phyloP scores from a whole-genome alignment of 208 protist species.

The Acanthamoeba triangularis region DNA sequence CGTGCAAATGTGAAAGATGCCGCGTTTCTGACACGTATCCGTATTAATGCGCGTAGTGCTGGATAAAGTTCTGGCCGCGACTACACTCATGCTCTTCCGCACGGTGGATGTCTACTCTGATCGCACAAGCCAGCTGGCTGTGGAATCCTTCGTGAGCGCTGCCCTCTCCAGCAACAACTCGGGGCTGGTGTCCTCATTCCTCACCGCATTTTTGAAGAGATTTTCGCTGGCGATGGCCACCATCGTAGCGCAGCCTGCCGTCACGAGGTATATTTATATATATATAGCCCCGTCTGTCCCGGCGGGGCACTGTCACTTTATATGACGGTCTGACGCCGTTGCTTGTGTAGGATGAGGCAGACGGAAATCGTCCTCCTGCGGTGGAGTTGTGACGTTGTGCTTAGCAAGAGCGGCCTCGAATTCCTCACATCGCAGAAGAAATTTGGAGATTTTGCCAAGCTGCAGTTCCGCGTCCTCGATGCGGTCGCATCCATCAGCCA shows the following conservation, averaged over 20 bases:
- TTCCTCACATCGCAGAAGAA: constrained; percentile 78
- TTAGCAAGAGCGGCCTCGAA: constrained; percentile 58
- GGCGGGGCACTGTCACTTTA: not conserved
- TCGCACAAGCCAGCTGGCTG: constrained; percentile 62
- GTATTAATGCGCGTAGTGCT: not conserved
- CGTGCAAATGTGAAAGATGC: not conserved
- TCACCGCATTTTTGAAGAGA: constrained; percentile 71
- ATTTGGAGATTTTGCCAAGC: constrained; percentile 77
- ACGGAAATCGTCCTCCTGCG: constrained; percentile 62
- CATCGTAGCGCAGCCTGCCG: constrained; percentile 28
- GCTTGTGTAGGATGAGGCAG: constrained; percentile 7
- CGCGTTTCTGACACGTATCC: not conserved
- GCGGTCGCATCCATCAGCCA: constrained; percentile 38
- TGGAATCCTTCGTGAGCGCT: constrained; percentile 49
- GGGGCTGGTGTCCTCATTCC: constrained; percentile 36
- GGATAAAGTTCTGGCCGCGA: constrained; percentile 47
- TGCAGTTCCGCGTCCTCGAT: constrained; percentile 60
- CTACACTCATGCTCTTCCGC: constrained; percentile 40
- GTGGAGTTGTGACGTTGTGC: constrained; percentile 73
- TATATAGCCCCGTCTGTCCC: not conserved
- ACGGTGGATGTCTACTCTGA: constrained; percentile 70
- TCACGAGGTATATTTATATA: not conserved
- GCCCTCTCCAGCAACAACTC: not conserved
- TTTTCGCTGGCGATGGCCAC: constrained; percentile 47
- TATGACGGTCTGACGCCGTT: not conserved